Percentiles rank a stretch among this genome's conserved stretches.
phyloP scores from a whole-genome alignment of 2,329 filamentous ascomycete species.

The Trichoderma cornu-damae region DNA sequence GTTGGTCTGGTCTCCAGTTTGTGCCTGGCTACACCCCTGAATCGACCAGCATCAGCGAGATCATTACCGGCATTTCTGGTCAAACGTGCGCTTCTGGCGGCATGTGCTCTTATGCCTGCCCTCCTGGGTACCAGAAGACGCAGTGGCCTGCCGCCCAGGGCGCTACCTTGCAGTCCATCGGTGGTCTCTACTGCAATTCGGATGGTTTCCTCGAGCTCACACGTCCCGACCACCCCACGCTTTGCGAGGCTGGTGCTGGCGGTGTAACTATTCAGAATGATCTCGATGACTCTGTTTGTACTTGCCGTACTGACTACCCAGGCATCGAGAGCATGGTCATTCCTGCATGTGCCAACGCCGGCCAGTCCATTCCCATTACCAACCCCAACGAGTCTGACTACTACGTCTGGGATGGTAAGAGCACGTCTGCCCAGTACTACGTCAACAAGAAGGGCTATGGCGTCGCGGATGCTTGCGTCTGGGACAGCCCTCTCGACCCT shows the following conservation, averaged over 20 bases:
- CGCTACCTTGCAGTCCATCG: constrained; percentile 73
- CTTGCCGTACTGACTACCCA: constrained; percentile 96
- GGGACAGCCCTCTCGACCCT: constrained; percentile 50
- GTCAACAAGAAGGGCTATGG: constrained; percentile 75
- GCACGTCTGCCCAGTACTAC: constrained; percentile 93
- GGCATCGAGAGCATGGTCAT: constrained; percentile 86
- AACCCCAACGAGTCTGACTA: constrained; percentile 68
- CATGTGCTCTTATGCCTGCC: constrained; percentile 92
- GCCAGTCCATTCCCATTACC: constrained; percentile 58
- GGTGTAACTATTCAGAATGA: constrained; percentile 73
- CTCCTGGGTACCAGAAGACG: constrained; percentile 83
- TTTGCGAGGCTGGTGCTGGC: constrained; percentile 70
- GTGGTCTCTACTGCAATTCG: constrained; percentile 74
- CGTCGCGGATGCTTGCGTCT: constrained; percentile 67
- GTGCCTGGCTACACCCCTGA: constrained; percentile 46
- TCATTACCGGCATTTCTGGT: constrained; percentile 58
- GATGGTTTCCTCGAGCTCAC: constrained; percentile 72
- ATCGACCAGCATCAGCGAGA: constrained; percentile 55
- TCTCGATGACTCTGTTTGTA: constrained; percentile 58
- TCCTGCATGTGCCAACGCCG: constrained; percentile 60
- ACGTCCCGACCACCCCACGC: constrained; percentile 57
- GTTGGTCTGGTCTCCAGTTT: constrained; percentile 76
- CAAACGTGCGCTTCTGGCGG: constrained; percentile 54
- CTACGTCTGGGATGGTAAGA: constrained; percentile 69
- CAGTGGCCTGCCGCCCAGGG: constrained; percentile 84